Base-by-base conservation (phyloP, 345 rosid genomes). In the Citrus sinensis region DNA sequence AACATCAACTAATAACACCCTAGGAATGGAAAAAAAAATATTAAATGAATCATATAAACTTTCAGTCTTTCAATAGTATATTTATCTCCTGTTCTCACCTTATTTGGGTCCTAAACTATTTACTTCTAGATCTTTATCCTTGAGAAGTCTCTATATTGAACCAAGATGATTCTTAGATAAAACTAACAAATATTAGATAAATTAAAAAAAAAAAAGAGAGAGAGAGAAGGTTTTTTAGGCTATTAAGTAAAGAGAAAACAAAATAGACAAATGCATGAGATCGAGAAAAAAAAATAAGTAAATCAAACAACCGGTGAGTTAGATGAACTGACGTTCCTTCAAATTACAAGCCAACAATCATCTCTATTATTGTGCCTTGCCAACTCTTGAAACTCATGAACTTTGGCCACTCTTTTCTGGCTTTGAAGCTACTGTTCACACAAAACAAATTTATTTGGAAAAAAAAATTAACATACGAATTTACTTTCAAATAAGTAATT, bases 291-390 rank as follows among this genome's bases (percentile, higher is more conserved):
- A 66, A 27, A 27, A 27, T 25, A 40, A 29, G 20, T 6, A 69
- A 76, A 6, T 55, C 9, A n/a, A 51, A 61, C 13, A 51, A 1
- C 67, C 17, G 9, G 0, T 30, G 68, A 51, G 19, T 51, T 34
- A 9, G 39, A 70, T 42, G 75, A 29, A 78, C 49, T 25, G 76
- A 88, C 94, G 91, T 92, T 89, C 11, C 88, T 90, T 74, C 83
- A 85, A 76, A 92, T 91, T 66, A 89, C 78, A 75, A 92, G 86
- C 92, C 97, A 89, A 84, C 90, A 88, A 83, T 85, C 83, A 17
- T 79, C 66, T 80, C 83, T 87, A 65, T 85, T 82, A 46, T 86
- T 91, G 87, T 87, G 91, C 76, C 87, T 87, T 29, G 75, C 82
- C 3, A 89, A 70, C 22, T 92, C 92, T 27, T 85, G 88, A 68